Evolutionary conservation across 1,139 yeast genomes (phyloP), one percentile per base, ranked within the genome.

Genomic region (Hyphopichia buzzinii): DNA sequence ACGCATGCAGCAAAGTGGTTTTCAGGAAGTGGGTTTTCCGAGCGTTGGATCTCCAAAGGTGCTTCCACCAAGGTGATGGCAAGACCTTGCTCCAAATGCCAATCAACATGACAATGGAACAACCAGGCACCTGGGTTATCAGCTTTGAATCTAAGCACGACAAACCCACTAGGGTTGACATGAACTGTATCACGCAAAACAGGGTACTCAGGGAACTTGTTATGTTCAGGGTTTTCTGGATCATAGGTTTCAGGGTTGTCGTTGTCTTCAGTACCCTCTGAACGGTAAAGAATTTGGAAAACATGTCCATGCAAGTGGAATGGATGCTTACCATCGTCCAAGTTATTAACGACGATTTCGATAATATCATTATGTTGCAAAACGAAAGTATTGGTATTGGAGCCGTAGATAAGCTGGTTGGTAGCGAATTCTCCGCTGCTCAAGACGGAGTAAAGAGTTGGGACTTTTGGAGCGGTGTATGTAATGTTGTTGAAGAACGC

Each of bases 401-500:
- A 62, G 44, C 97, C 97, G 63, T 90, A 67, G 42, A 47, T 71
- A 32, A 43, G 40, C 14, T 50, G 49, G 54, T 83, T 72, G 30
- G 72, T 64, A 24, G 83, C 77, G 30, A 62, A 46, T 2, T 46
- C 38, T 35, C 85, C 88, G 35, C 94, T 78, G 29, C 84, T 69
- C 49, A 87, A 56, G n/a, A 78, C 95, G 3, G 95, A 77, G 59
- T 75, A 73, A 44, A 90, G 65, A 2, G 90, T 71, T 29, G 97
- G 97, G 12, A 89, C 92, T 60, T 80, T 82, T 39, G 97, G 96
- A 26, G 76, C 59, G 17, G 77, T 71, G 62, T 77, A 90, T n/a
- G 95, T 73, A 47, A 82, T 70, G 57, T 84, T 81, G 70, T 89
- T 87, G 79, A 90, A 87, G 63, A 89, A 81, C 8, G 97, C 96